These are phyloP conservation scores for Medicago ruthenica DNA, from an alignment of 306 rosid species.

Conservation along the genomic window DNA sequence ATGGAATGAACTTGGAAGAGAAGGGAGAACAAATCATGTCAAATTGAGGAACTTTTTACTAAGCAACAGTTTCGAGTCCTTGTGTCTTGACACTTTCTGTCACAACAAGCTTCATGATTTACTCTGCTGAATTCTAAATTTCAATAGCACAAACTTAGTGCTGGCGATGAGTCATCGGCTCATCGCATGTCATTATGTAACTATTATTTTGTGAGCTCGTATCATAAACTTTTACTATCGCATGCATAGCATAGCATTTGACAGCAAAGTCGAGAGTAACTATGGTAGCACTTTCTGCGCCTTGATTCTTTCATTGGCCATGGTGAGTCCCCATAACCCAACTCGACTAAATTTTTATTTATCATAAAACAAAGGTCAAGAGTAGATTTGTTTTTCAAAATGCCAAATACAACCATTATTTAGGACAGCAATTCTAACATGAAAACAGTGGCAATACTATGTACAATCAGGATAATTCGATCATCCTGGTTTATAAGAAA, in stretches of 20 bases:
- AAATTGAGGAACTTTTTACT: not conserved
- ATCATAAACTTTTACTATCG: not conserved
- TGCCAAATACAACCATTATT: constrained; percentile 26
- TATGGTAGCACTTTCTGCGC: too few relatives aligned
- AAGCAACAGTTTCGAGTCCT: not conserved
- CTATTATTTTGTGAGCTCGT: not conserved
- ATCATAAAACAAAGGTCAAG: not conserved
- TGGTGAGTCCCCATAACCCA: too few relatives aligned
- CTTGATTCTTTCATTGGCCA: too few relatives aligned
- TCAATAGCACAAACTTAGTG: not conserved
- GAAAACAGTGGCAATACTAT: constrained; percentile 12
- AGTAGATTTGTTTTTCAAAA: constrained; percentile 15
- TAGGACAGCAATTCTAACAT: constrained; percentile 6
- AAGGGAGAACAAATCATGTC: not conserved
- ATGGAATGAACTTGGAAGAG: not conserved
- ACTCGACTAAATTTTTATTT: too few relatives aligned
- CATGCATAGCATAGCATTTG: constrained; percentile 30
- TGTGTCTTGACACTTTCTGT: not conserved
- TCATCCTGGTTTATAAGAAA: constrained; percentile 26
- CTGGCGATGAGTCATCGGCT: not conserved
- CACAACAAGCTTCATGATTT: not conserved
- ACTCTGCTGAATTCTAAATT: not conserved
- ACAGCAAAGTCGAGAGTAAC: constrained; percentile 20
- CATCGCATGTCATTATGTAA: not conserved
- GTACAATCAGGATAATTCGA: constrained; percentile 26